Conservation (phyloP, 805 yeast species). For the Candida wancherniae region DNA sequence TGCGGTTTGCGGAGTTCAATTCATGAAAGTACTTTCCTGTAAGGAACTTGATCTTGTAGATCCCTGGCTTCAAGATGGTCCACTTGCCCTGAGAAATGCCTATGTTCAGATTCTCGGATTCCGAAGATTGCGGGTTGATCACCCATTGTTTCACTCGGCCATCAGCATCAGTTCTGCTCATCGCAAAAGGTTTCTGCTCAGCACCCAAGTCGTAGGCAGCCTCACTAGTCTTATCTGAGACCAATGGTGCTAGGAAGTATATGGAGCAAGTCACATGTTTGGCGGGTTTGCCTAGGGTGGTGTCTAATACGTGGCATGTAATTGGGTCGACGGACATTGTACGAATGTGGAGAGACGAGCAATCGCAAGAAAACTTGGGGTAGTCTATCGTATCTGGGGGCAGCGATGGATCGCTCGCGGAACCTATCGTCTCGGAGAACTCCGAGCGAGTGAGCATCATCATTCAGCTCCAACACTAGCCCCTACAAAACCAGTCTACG, state of each 20-base stretch:
- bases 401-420: too few species aligned
- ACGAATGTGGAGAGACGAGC: too few species aligned
- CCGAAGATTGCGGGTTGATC: conserved; percentile 31
- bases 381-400: too few species aligned
- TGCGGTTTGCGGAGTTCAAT: conserved; percentile 28
- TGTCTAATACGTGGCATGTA: conserved; percentile 87
- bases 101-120: conserved; percentile 13
- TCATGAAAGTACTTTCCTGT: conserved; percentile 60
- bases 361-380: neutral
- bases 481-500: too few species aligned
- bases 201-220: conserved; percentile 23
- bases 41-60: conserved; percentile 71
- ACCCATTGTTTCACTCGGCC: conserved; percentile 77
- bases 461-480: too few species aligned
- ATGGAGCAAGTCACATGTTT: conserved; percentile 64
- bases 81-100: conserved; percentile 38
- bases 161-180: conserved; percentile 68
- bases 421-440: too few species aligned
- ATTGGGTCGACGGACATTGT: conserved; percentile 47
- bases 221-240: conserved; percentile 21
- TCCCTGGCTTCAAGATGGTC: conserved; percentile 51
- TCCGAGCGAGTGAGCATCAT: too few species aligned
- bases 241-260: conserved; percentile 31
- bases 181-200: conserved; percentile 48
- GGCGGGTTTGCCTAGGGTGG: conserved; percentile 82